Percentiles rank a stretch among this genome's conserved stretches.
These are phyloP conservation scores for Dicorynia guianensis DNA, from an alignment of 306 rosid genomes.

Conservation along the genomic window DNA sequence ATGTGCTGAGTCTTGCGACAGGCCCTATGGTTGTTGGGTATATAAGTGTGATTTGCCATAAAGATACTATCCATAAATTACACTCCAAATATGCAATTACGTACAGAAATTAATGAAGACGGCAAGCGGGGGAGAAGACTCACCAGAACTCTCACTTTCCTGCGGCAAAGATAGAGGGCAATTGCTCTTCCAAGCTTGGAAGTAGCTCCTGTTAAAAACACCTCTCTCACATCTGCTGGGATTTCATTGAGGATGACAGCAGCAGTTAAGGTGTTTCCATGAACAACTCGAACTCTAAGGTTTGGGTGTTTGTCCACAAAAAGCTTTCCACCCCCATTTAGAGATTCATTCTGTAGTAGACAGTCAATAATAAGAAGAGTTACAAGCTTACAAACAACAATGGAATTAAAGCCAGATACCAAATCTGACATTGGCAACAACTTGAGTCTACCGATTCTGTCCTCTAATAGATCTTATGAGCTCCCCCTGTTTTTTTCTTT, in stretches of 20 bases:
- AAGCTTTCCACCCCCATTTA: conserved; percentile 94
- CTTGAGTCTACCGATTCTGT: too few species aligned
- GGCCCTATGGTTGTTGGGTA: too few species aligned
- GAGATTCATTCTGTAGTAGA: conserved; percentile 74
- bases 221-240: conserved; percentile 76
- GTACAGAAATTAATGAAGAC: not conserved
- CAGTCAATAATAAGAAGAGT: not conserved
- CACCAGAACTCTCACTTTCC: conserved; percentile 89
- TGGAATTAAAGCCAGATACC: not conserved
- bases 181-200: conserved; percentile 99
- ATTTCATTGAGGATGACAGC: conserved; percentile 91
- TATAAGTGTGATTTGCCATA: too few species aligned
- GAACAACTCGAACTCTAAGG: conserved; percentile 91
- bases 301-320: conserved; percentile 93
- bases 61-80: too few species aligned
- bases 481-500: not conserved
- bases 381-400: too few species aligned
- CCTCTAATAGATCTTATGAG: not conserved
- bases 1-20: too few species aligned
- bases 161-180: conserved; percentile 88
- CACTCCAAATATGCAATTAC: not conserved
- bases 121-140: conserved; percentile 23
- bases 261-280: conserved; percentile 96
- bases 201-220: conserved; percentile 91
- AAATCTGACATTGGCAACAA: not conserved